Evolutionary conservation across 345 rosid genomes (phyloP).

Genomic region (Sonneratia alba): DNA sequence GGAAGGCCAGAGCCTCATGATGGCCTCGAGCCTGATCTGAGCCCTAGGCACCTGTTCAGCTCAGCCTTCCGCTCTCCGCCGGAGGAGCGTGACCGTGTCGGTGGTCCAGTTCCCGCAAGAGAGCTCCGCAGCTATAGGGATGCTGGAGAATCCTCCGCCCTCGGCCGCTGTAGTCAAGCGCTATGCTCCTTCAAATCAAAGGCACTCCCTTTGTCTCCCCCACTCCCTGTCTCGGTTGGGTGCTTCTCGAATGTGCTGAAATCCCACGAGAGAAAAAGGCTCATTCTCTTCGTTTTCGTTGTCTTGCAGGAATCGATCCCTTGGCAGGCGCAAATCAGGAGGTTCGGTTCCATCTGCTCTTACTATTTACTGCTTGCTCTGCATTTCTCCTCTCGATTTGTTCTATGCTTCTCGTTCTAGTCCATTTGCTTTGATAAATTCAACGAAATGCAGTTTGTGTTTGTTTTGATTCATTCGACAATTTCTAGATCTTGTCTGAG

Average conservation of each 20-base stretch:
- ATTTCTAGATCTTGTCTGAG: neutral
- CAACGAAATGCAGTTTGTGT: neutral
- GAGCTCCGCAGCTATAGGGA: neutral
- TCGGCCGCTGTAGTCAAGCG: conserved; percentile 31
- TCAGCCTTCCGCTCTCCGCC: neutral
- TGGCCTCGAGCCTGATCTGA: neutral
- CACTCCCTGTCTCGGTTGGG: neutral
- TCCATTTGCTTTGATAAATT: neutral
- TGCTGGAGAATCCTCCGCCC: conserved; percentile 14
- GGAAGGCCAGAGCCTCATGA: neutral
- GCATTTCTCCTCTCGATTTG: neutral
- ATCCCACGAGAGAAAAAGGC: neutral
- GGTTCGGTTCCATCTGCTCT: conserved; percentile 20
- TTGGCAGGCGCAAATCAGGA: conserved; percentile 55
- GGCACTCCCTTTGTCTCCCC: conserved; percentile 19
- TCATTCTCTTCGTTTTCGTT: neutral
- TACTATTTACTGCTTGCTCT: neutral
- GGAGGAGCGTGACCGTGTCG: neutral
- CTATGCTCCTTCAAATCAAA: conserved; percentile 69
- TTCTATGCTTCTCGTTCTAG: neutral
- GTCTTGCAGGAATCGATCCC: conserved; percentile 44
- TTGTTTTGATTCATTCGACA: neutral
- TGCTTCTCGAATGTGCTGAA: neutral
- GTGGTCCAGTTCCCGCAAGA: neutral
- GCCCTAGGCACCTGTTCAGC: neutral